A percentile compares a stretch with the other conserved stretches of the same genome.
Conservation (phyloP, 805 yeast species). For the Suhomyces pyralidae region DNA sequence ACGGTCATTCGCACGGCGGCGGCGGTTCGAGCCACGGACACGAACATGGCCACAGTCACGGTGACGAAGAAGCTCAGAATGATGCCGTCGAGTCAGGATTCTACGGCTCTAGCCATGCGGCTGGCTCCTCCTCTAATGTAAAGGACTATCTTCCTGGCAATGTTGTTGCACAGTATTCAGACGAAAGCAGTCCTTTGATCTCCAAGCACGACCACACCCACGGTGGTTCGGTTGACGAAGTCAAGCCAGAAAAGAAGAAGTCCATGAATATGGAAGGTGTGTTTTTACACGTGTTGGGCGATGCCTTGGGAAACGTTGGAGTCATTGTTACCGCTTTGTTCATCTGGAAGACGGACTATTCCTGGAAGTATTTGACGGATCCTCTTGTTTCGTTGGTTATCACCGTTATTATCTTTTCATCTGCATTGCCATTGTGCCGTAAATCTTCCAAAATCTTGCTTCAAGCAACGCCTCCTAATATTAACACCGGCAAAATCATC, state of each 20-base stretch:
- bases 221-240: constrained; percentile 8
- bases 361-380: constrained; percentile 85
- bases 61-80: constrained; percentile 1
- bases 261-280: constrained; percentile 98
- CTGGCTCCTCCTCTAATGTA: constrained; percentile 26
- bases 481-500: constrained; percentile 73
- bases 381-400: constrained; percentile 83
- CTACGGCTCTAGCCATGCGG: constrained; percentile 6
- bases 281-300: constrained; percentile 91
- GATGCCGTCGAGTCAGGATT: constrained; percentile 4
- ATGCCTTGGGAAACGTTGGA: constrained; percentile 93
- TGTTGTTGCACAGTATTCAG: constrained; percentile 38
- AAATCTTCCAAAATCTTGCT: constrained; percentile 82
- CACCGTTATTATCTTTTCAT: constrained; percentile 82
- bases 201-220: constrained; percentile 14
- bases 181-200: constrained; percentile 38
- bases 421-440: constrained; percentile 87
- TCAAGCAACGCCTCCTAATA: constrained; percentile 88
- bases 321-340: constrained; percentile 86
- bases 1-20: constrained; percentile 48
- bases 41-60: constrained; percentile 23
- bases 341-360: constrained; percentile 88
- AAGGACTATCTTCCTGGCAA: constrained; percentile 44
- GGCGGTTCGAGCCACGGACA: constrained; percentile 20
- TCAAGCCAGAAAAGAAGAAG: constrained; percentile 28